phyloP scores from a whole-genome alignment of 768 basidiomycete species.

The Kwoniella heveanensis region DNA sequence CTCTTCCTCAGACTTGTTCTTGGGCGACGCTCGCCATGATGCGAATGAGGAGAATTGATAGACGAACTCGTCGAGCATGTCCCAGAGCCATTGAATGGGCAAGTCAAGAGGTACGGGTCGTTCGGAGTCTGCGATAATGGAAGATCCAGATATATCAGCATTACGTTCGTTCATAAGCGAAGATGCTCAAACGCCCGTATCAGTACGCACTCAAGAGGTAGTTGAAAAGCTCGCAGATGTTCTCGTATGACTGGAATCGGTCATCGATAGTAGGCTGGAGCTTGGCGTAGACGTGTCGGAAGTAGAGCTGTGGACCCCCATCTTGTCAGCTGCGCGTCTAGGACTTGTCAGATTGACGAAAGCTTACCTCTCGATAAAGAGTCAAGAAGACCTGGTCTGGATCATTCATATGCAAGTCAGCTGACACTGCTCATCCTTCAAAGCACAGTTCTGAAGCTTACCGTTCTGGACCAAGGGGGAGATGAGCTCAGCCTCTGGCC shows the following conservation, averaged over 20 bases:
- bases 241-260: slow-evolving; percentile 86
- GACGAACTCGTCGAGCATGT: slow-evolving; percentile 62
- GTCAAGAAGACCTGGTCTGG: slow-evolving; percentile 92
- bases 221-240: slow-evolving; percentile 98
- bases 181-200: too few species aligned
- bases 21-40: slow-evolving; percentile 77
- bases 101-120: slow-evolving; percentile 90
- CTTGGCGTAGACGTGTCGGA: slow-evolving; percentile 85
- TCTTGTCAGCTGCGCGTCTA: not conserved
- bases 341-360: not conserved
- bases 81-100: slow-evolving; percentile 94
- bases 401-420: not conserved
- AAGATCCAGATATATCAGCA: not conserved
- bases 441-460: too few species aligned
- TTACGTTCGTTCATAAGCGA: too few species aligned
- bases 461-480: slow-evolving; percentile 92
- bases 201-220: slow-evolving; percentile 78
- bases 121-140: slow-evolving; percentile 70
- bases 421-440: too few species aligned
- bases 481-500: slow-evolving; percentile 96
- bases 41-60: slow-evolving; percentile 98
- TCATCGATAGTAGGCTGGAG: slow-evolving; percentile 95
- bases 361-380: slow-evolving; percentile 89
- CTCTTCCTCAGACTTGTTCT: slow-evolving; percentile 83
- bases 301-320: slow-evolving; percentile 43